Evolutionary conservation across 129 eudicot species (phyloP), one percentile per base, ranked within the genome.

Genomic region (Apium graveolens): DNA sequence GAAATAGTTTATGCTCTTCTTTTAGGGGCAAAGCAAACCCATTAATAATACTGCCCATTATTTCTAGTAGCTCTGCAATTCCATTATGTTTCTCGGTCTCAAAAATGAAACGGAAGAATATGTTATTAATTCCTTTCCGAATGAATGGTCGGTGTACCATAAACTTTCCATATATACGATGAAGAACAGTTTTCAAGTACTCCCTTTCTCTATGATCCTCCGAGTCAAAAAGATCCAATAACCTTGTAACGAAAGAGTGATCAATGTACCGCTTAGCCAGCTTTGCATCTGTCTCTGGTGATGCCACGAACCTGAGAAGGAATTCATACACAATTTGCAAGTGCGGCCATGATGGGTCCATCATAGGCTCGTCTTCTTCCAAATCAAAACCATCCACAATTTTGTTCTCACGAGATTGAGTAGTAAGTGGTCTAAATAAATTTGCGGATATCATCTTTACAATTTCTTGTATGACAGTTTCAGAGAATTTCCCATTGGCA

Each of bases 121-220:
- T 79, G 70, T 79, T 79, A 76, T 79, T 79, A 41, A 79, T 79
- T 11, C 77, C 70, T 71, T 79, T 79, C 78, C 82, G 60, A 38
- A 79, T 79, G 78, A 79, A 79, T 79, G 82, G 82, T 42, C 82
- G 82, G 37, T 79, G 82, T 42, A 79, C 82, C 82, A 79, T 79
- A 73, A 79, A 79, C 78, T 79, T 79, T 69, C 82, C 82, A 24
- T 79, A 79, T 49, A 79, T 79, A 34, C 82, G 82, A 65, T 79
- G 82, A 45, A 79, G 82, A 48, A 79, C 82, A 48, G 82, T 79
- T 73, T 79, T 79, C 78, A 79, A 72, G 78, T 79, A 79, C 45
- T 79, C 82, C 51, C 82, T 72, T 71, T 79, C 77, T 71, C 82
- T 79, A 17, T 72, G 82, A 49, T 79, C 82, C 70, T 79, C 82